Base-by-base conservation (phyloP, 495 filamentous ascomycete genomes). In the Talaromyces proteolyticus region DNA sequence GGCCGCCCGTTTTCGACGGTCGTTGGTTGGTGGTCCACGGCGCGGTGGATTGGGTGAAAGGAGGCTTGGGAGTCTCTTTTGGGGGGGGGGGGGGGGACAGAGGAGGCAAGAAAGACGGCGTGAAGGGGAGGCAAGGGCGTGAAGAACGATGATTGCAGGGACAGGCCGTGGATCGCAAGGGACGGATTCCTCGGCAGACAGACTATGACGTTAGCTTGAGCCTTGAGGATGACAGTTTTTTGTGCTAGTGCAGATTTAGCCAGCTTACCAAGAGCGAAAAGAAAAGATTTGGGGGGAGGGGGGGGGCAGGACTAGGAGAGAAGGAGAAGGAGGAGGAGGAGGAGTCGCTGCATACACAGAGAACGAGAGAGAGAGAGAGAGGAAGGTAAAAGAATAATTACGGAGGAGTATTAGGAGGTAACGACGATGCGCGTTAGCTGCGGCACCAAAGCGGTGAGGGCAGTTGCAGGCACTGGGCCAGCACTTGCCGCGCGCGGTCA, bases 81-180 rank as follows among this genome's bases (percentile, higher is more conserved):
- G 45, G 45, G 49, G 34, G 46, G 29, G 47, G 49, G 26, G 45
- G 51, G 46, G 44, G 23, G 36, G 48, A 14, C 29, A 50, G 6
- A 26, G 39, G 25, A 53, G 44, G 38, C 22, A 23, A 58, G 44
- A 48, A 52, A 50, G 52, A 59, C 39, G 24, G 41, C 23, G 25
- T 17, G 49, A n/a, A 22, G 22, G 18, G 21, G 47, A 17, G 17
- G 45, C 45, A 48, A 49, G 26, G 45, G 45, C 34, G 14, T 40
- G 47, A 34, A 41, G 37, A 25, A 29, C 47, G 47, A 14, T 41
- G 36, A 49, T 39, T 49, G 47, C 37, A 41, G 47, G 14, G 21
- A 36, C 22, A 12, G 47, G 24, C 19, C 34, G 34, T 49, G 47
- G 47, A 41, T 49, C 47, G 47, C 47, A 41, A 49, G 47, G 47